These are phyloP conservation scores for Neocallimastix lanati DNA, from an alignment of 192 early-diverging fungal species.

Conservation along the genomic window DNA sequence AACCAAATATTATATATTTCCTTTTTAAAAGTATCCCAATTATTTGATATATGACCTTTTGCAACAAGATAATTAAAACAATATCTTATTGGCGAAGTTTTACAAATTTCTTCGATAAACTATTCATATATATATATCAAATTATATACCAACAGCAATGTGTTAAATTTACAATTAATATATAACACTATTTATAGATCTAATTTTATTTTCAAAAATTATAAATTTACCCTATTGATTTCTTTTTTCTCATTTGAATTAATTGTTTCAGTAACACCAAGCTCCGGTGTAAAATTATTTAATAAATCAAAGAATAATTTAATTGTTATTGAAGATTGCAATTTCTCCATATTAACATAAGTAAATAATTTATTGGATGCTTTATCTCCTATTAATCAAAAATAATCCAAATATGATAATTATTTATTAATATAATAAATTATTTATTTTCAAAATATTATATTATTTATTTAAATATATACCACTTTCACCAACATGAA, in stretches of 20 bases:
- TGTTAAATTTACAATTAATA: too few species aligned
- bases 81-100: background rate
- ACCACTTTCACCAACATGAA: background rate
- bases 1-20: background rate
- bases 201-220: too few species aligned
- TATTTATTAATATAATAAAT: too few species aligned
- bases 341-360: background rate
- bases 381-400: background rate
- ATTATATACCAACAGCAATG: background rate
- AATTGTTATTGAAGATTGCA: background rate
- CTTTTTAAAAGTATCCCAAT: background rate
- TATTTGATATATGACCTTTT: background rate
- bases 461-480: background rate
- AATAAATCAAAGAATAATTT: background rate
- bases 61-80: background rate
- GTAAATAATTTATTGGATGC: background rate
- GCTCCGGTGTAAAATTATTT: background rate
- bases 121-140: background rate
- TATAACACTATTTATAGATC: too few species aligned
- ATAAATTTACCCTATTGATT: background rate
- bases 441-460: too few species aligned
- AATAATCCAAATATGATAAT: too few species aligned
- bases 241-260: background rate
- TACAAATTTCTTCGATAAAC: background rate
- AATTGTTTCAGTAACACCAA: background rate